Evolutionary conservation across 371 early-diverging fungal species (phyloP).

Genomic region (Saksenaea vasiformis): DNA sequence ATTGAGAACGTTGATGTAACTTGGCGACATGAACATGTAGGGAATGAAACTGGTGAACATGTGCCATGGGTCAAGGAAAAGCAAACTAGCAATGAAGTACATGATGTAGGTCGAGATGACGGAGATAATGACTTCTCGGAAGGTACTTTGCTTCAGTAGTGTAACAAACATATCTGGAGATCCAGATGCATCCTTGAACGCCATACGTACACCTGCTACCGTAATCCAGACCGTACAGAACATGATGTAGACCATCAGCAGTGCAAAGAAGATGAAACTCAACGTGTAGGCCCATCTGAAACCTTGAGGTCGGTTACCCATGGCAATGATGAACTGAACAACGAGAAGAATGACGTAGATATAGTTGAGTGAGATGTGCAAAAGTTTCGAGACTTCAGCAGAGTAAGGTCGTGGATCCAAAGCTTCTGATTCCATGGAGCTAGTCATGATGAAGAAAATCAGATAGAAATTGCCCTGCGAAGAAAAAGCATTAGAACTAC

Average conservation of each 20-base stretch:
- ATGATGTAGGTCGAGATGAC: constrained; percentile 65
- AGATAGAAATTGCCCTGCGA: constrained; percentile 68
- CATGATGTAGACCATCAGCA: constrained; percentile 62
- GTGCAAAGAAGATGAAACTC: constrained; percentile 52
- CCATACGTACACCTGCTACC: constrained; percentile 38
- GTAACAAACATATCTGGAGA: constrained; percentile 14
- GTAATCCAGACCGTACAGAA: constrained; percentile 61
- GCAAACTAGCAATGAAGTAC: constrained; percentile 63
- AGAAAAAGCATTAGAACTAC: background rate
- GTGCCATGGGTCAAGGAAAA: constrained; percentile 75
- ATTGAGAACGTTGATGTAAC: constrained; percentile 87
- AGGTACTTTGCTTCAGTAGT: constrained; percentile 35
- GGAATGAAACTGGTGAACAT: constrained; percentile 72
- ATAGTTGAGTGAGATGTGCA: constrained; percentile 48
- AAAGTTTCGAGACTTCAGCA: constrained; percentile 18
- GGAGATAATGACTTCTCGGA: constrained; percentile 63
- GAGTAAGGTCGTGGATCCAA: constrained; percentile 46
- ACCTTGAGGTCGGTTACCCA: constrained; percentile 85
- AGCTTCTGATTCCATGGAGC: constrained; percentile 30
- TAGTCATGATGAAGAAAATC: constrained; percentile 67
- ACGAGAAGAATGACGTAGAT: constrained; percentile 65
- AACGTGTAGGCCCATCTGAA: constrained; percentile 42
- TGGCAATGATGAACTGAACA: constrained; percentile 66
- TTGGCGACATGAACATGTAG: constrained; percentile 78
- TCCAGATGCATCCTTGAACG: constrained; percentile 20